A percentile compares a stretch with the other conserved stretches of the same genome.
phyloP scores from a whole-genome alignment of 2,329 filamentous ascomycete genomes.

The Cytospora paraplurivora region DNA sequence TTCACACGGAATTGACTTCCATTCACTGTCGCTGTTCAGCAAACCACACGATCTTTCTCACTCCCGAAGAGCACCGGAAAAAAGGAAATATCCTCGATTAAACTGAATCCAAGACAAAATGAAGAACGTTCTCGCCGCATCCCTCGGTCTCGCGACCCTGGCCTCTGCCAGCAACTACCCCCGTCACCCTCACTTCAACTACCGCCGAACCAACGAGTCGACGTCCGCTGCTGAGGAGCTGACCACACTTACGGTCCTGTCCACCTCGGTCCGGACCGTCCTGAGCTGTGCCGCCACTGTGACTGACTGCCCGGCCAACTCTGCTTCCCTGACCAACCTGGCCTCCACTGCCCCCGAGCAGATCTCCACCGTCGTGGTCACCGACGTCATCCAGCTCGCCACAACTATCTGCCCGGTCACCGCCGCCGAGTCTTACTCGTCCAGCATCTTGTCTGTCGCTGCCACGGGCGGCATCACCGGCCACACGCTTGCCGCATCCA shows the following conservation, averaged over 20 bases:
- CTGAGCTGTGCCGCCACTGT: conserved; percentile 43
- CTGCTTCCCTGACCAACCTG: conserved; percentile 35
- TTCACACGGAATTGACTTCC: conserved; percentile 39
- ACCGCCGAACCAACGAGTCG: conserved; percentile 35
- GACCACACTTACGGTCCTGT: conserved; percentile 45
- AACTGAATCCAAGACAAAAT: conserved; percentile 42
- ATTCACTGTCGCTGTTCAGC: conserved; percentile 33
- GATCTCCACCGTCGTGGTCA: conserved; percentile 40
- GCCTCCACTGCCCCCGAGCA: conserved; percentile 33
- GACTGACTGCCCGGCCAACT: conserved; percentile 44
- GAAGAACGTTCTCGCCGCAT: conserved; percentile 47
- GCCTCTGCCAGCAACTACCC: conserved; percentile 44
- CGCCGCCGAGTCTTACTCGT: conserved; percentile 42
- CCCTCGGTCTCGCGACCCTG: conserved; percentile 48
- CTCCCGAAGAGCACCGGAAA: conserved; percentile 29
- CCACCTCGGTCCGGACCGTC: conserved; percentile 41
- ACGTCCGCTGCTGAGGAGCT: conserved; percentile 25
- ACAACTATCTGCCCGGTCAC: conserved; percentile 47
- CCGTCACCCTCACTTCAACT: conserved; percentile 39
- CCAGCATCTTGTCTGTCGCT: conserved; percentile 38
- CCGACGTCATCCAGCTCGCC: conserved; percentile 42
- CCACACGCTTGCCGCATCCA: conserved; percentile 45
- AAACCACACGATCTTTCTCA: conserved; percentile 25
- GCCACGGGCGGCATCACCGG: conserved; percentile 40
- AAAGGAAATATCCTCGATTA: conserved; percentile 22